These are phyloP conservation scores for Solanum pennellii DNA, from an alignment of 257 asterid genomes.

Conservation along the genomic window DNA sequence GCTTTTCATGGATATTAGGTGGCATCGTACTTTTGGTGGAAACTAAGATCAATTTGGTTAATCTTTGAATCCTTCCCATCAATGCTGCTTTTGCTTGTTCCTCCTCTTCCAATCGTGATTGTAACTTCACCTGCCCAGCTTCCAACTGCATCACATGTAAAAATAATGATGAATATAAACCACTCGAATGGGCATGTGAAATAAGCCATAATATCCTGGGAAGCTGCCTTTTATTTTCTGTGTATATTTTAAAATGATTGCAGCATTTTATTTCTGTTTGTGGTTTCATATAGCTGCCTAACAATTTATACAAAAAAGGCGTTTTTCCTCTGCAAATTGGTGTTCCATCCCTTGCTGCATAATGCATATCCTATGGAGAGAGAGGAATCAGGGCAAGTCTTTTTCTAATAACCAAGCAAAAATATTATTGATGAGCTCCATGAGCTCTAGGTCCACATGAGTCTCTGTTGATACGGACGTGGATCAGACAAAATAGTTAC, in stretches of 20 bases:
- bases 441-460: not conserved
- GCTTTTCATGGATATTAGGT: conserved; percentile 30
- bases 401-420: not conserved
- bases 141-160: conserved; percentile 45
- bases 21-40: conserved; percentile 59
- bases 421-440: not conserved
- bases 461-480: not conserved
- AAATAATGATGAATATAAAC: conserved; percentile 1
- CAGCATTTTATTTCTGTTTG: not conserved
- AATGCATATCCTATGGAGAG: not conserved
- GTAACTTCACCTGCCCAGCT: conserved; percentile 77
- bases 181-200: not conserved
- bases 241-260: not conserved
- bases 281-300: not conserved
- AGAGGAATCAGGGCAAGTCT: not conserved
- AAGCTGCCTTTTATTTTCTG: not conserved
- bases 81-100: conserved; percentile 87
- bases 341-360: not conserved
- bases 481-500: not conserved
- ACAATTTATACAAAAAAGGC: not conserved
- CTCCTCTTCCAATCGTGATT: conserved; percentile 83
- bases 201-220: not conserved
- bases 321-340: not conserved
- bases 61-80: conserved; percentile 85
- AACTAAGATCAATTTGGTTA: conserved; percentile 75